Evolutionary conservation across 768 basidiomycete genomes (phyloP), one percentile per base, ranked within the genome.

Genomic region (Mycena vitilis): DNA sequence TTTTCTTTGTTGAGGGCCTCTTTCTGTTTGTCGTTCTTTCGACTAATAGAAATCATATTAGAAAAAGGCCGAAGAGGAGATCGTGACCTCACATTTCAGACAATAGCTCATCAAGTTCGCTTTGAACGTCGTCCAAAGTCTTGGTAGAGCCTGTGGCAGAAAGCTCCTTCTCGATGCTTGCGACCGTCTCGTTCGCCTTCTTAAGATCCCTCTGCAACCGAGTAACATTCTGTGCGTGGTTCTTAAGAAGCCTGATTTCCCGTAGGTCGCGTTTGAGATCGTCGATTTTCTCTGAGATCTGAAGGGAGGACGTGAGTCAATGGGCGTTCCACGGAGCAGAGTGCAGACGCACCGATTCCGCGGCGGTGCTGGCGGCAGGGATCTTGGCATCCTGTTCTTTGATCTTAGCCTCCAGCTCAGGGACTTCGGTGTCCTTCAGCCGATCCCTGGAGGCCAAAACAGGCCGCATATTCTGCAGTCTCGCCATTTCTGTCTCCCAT

Each of bases 41-140:
- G 91, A 36, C 93, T 94, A 70, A 47, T 53, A 64, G 30, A 59
- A 25, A 49, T 30, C 47, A 22, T 23, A 53, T 49, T 22, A 55
- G 65, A 38, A 70, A 11, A 30, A 61, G n/a, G 47, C 25, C 3
- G 40, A 52, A 49, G 40, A 13, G 36, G 37, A 22, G 65, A 34
- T 58, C 38, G 25, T 34, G 25, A 51, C 78, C 89, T 75, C 73
- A 97, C 96, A 95, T 83, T 68, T 91, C 84, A 18, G 80, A 81
- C 1, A 85, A 82, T 25, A 96, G 76, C 2, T 80, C 79, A 62
- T 92, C 88, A 8, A 98, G 82, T 74, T 98, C 91, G 30, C 73
- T 80, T 77, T 98, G 93, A 18, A 98, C 91, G 54, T 96, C 95
- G 53, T 95, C 93, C 0, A 88, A 87, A 1, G 96, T 95, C 78